Percentiles rank a stretch among this genome's conserved stretches.
phyloP scores from a whole-genome alignment of 1,139 yeast species.

The Debaryomyces sp. region DNA sequence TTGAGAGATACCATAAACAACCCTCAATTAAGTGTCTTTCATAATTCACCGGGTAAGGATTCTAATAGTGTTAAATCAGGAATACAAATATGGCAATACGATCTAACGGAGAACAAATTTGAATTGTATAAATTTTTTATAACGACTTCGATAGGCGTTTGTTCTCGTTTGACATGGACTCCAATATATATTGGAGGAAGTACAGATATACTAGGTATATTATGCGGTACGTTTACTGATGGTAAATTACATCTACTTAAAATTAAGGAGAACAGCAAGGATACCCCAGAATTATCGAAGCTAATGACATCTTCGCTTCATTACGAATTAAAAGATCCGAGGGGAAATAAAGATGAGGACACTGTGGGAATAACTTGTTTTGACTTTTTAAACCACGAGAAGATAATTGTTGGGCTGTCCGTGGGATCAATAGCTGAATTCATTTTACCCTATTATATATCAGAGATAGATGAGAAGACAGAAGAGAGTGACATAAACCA shows the following conservation, averaged over 20 bases:
- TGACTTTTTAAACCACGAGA: conserved; percentile 55
- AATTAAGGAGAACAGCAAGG: conserved; percentile 18
- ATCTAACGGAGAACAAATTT: conserved; percentile 26
- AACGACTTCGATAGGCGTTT: conserved; percentile 54
- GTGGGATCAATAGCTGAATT: conserved; percentile 73
- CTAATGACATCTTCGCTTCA: conserved; percentile 31
- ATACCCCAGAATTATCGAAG: conserved; percentile 22
- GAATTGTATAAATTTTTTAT: conserved; percentile 33
- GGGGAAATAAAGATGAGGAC: conserved; percentile 10
- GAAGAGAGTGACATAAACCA: conserved; percentile 18
- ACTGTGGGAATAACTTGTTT: conserved; percentile 48
- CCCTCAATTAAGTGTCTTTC: conserved; percentile 38
- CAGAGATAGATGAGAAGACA: not conserved
- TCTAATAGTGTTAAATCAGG: conserved; percentile 30
- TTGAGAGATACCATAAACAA: conserved; percentile 26
- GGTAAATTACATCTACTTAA: conserved; percentile 62
- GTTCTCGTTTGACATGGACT: conserved; percentile 57
- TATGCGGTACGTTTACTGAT: conserved; percentile 63
- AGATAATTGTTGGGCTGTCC: conserved; percentile 61
- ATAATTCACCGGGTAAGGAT: conserved; percentile 11
- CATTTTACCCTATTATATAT: conserved; percentile 30
- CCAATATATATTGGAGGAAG: conserved; percentile 26
- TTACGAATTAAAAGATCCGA: conserved; percentile 24
- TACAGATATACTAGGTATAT: conserved; percentile 37
- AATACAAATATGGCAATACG: conserved; percentile 52